phyloP scores from a whole-genome alignment of 2,329 filamentous ascomycete species.

The Talaromyces sp. region DNA sequence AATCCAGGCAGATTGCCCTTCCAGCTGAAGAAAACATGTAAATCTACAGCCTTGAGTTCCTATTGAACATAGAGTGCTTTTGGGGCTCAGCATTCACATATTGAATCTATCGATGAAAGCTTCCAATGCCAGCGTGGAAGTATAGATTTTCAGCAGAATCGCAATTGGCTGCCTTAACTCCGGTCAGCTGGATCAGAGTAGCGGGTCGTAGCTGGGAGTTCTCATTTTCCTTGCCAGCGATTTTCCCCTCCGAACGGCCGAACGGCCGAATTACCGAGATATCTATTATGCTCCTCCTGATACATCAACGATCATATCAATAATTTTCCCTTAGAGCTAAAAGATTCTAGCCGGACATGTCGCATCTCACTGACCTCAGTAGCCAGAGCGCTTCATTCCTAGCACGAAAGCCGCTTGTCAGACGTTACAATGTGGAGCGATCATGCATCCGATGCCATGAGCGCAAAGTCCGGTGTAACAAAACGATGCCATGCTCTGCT shows the following conservation, averaged over 20 bases:
- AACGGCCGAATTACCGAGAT: neutral
- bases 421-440: slow-evolving; percentile 17
- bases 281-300: neutral
- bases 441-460: slow-evolving; percentile 31
- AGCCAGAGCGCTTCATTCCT: neutral
- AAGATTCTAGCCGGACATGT: neutral
- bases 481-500: slow-evolving; percentile 23
- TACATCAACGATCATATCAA: too few species aligned
- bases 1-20: too few species aligned
- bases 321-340: neutral
- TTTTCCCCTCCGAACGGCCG: slow-evolving; percentile 2
- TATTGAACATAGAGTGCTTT: too few species aligned
- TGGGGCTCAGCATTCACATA: too few species aligned
- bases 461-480: slow-evolving; percentile 30
- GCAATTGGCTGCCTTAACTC: neutral
- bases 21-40: too few species aligned
- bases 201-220: neutral
- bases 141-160: too few species aligned
- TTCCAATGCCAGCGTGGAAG: too few species aligned
- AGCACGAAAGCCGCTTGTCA: neutral
- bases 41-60: too few species aligned
- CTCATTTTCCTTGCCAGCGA: too few species aligned
- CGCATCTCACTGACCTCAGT: neutral
- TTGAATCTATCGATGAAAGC: too few species aligned
- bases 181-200: neutral